Conservation (phyloP, 192 early-diverging fungal species). For the Backusella australiensis region DNA sequence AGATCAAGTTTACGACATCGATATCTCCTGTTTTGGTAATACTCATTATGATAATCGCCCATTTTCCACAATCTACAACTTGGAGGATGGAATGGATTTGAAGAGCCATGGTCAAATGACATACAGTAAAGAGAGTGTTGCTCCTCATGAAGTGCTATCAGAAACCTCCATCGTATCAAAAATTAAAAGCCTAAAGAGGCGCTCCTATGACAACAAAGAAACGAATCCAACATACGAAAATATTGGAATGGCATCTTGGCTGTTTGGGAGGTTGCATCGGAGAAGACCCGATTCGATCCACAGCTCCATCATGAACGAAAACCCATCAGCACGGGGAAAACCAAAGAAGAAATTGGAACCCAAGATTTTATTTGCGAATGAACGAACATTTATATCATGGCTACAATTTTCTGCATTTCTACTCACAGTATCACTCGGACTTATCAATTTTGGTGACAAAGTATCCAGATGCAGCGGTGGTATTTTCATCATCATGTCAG, state of each 20-base stretch:
- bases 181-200: background rate
- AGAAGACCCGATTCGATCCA: background rate
- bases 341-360: conserved; percentile 35
- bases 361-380: conserved; percentile 88
- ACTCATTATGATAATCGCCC: background rate
- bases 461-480: conserved; percentile 12
- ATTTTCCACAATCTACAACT: background rate
- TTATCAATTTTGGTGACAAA: conserved; percentile 62
- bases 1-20: background rate
- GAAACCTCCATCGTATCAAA: background rate
- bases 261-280: background rate
- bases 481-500: conserved; percentile 26
- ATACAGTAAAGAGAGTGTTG: background rate
- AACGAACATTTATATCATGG: conserved; percentile 85
- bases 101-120: background rate
- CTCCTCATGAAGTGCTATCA: background rate
- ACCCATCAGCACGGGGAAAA: background rate
- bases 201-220: background rate
- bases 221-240: background rate
- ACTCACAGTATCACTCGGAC: conserved; percentile 59
- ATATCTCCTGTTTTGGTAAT: background rate
- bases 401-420: conserved; percentile 66
- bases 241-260: background rate
- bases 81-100: background rate
- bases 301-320: background rate